Conservation (phyloP, 257 asterid genomes). For the Anisodus tanguticus region DNA sequence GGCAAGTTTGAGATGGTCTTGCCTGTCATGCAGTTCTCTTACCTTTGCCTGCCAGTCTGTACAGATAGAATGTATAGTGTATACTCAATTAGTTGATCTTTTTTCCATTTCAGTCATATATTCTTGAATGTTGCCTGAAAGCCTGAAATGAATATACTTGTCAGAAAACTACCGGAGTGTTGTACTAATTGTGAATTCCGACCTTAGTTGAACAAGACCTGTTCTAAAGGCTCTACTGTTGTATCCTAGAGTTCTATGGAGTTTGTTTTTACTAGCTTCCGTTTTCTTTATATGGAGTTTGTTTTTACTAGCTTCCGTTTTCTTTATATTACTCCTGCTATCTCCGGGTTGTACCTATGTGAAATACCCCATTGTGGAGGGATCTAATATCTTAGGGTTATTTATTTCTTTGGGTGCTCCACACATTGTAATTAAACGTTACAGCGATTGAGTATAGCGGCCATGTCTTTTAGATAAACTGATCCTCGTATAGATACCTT, state of each 20-base stretch:
- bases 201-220: not conserved
- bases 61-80: constrained; percentile 25
- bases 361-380: not conserved
- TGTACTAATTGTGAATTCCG: not conserved
- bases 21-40: not conserved
- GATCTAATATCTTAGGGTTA: not conserved
- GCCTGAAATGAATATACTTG: not conserved
- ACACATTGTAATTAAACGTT: not conserved
- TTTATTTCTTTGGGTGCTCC: not conserved
- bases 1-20: not conserved
- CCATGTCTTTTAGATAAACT: not conserved
- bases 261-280: not conserved
- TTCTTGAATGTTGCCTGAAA: not conserved
- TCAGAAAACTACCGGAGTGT: not conserved
- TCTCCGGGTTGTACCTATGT: not conserved
- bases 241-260: not conserved
- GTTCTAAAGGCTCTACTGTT: not conserved
- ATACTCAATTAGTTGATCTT: not conserved
- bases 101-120: not conserved
- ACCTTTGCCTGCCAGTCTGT: constrained; percentile 15
- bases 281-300: not conserved
- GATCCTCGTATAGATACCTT: not conserved
- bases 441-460: not conserved
- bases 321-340: not conserved
- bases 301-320: not conserved